phyloP scores from a whole-genome alignment of 2,329 filamentous ascomycete genomes.

The Acrocalymma vagum region DNA sequence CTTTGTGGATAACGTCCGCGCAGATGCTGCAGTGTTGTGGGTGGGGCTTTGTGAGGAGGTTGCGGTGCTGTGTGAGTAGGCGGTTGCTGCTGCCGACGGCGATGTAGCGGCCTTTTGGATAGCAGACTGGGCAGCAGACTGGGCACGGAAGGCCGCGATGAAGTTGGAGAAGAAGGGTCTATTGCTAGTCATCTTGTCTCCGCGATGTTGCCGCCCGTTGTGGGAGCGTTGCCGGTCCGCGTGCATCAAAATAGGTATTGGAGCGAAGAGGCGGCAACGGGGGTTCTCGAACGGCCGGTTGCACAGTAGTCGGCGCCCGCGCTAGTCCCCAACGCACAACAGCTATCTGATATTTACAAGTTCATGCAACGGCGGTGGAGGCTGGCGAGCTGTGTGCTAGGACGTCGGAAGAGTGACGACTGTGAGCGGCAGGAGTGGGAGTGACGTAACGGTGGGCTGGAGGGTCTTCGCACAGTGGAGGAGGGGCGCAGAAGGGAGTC shows the following conservation, averaged over 20 bases:
- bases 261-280: no score
- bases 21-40: constrained; percentile 49
- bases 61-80: constrained; percentile 42
- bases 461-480: constrained; percentile 6
- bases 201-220: constrained; percentile 22
- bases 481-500: constrained; percentile 3
- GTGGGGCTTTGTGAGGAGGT: constrained; percentile 46
- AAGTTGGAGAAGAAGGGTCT: constrained; percentile 73
- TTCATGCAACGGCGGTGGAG: neutral
- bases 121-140: constrained; percentile 69
- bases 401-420: neutral
- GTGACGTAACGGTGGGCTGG: constrained; percentile 30
- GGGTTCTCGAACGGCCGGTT: no score
- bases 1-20: constrained; percentile 50
- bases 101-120: constrained; percentile 65
- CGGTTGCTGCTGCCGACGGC: constrained; percentile 44
- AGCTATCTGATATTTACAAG: constrained; percentile 8
- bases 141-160: constrained; percentile 72
- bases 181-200: constrained; percentile 67
- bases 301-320: constrained; percentile 6
- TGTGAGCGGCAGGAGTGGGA: constrained; percentile 13
- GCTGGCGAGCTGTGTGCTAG: neutral
- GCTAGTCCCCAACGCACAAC: constrained; percentile 6
- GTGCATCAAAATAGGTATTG: constrained; percentile 36
- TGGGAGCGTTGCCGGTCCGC: constrained; percentile 30